Conservation (phyloP, 495 filamentous ascomycete genomes). For the Aspergillus taichungensis region DNA sequence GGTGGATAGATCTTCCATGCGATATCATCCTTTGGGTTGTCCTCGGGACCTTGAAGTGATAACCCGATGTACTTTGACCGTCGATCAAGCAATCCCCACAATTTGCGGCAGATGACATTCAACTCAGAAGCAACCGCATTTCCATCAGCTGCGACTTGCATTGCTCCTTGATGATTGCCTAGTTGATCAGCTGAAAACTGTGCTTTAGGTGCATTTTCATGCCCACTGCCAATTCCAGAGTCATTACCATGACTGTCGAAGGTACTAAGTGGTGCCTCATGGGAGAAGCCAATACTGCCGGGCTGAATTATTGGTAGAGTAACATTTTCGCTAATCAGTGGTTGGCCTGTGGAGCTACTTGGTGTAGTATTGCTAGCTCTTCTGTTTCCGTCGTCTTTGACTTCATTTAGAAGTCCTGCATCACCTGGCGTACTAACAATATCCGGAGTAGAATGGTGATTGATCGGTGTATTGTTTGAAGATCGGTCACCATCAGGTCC, state of each 20-base stretch:
- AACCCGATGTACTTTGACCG: conserved; percentile 80
- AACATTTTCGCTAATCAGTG: too few species aligned
- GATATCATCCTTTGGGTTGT: conserved; percentile 81
- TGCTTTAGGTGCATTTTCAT: conserved; percentile 37
- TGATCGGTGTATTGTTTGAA: conserved; percentile 12
- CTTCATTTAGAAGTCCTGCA: not conserved
- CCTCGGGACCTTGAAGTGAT: conserved; percentile 69
- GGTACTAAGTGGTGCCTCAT: too few species aligned
- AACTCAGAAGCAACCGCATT: conserved; percentile 73
- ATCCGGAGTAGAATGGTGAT: not conserved
- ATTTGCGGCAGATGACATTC: conserved; percentile 74
- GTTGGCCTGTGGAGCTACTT: not conserved
- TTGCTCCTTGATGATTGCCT: conserved; percentile 34
- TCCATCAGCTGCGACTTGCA: conserved; percentile 46
- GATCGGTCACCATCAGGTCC: conserved; percentile 13
- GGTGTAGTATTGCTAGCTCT: conserved; percentile 3
- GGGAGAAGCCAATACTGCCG: too few species aligned
- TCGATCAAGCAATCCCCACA: conserved; percentile 74
- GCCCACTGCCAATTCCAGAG: too few species aligned
- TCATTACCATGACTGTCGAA: too few species aligned
- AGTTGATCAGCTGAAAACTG: conserved; percentile 35
- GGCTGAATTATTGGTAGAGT: too few species aligned
- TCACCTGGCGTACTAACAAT: conserved; percentile 1
- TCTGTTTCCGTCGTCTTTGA: conserved; percentile 3
- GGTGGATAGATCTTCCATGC: conserved; percentile 85